Evolutionary conservation across 805 yeast species (phyloP), one percentile per base, ranked within the genome.

Genomic region (Saturnispora quitensis): DNA sequence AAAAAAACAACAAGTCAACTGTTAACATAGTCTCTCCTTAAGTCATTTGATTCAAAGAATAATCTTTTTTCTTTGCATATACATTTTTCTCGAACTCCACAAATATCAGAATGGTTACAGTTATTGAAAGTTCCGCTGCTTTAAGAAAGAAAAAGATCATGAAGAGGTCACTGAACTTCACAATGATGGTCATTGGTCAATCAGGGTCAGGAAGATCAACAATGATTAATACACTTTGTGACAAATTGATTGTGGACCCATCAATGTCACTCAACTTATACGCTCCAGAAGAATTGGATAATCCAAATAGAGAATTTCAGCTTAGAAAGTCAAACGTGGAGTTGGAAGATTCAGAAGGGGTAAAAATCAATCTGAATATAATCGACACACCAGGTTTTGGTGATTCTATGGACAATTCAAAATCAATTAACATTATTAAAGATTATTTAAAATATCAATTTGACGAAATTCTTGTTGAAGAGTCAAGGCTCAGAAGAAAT

Each of bases 171-270:
- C 81, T 87, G 71, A 87, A 86, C 62, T 88, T 89, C 73, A 84
- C 95, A 22, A 66, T 86, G 53, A 83, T 89, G 91, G 82, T 87
- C 38, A 83, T 88, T 51, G 97, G 97, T 43, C 85, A 86, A 63
- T 80, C 84, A 45, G 97, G 97, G 2, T 72, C 82, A 45, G 97
- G 97, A 17, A 78, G 96, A 65, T 85, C 96, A n/a, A 89, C 96
- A 5, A 84, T 89, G 61, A 87, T 90, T 65, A 89, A 90, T 71
- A 85, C 95, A 36, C 73, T 89, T 50, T 89, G 97, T 70, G 96
- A 86, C 54, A 93, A 89, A 57, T 82, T 85, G 59, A 89, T 89
- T 38, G 91, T 86, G 12, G 88, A 85, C 42, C 75, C 82, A 0
- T 78, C 86, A 2, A 76, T 83, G 31, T 81, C 89, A 13, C 56